Percentiles rank a stretch among this genome's conserved stretches.
Conservation (phyloP, 495 filamentous ascomycete species). For the Clohesyomyces aquaticus region DNA sequence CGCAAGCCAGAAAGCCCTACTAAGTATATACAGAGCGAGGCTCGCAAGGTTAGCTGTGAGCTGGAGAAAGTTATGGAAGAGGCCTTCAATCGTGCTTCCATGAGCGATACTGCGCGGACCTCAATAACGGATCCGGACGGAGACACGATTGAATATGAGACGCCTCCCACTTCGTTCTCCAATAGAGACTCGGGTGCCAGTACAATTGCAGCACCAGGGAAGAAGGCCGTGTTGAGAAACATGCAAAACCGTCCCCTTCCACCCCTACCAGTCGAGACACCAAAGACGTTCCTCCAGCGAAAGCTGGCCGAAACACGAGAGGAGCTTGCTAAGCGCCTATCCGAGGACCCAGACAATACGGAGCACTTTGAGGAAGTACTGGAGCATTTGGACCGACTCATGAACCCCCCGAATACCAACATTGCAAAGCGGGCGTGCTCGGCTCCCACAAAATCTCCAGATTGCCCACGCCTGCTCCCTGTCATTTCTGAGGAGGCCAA, state of each 20-base stretch:
- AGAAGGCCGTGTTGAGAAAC: constrained; percentile 19
- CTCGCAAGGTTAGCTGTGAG: constrained; percentile 67
- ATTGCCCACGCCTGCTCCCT: constrained; percentile 42
- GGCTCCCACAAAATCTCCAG: constrained; percentile 52
- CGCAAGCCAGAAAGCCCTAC: constrained; percentile 52
- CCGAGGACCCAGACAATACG: constrained; percentile 36
- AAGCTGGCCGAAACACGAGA: constrained; percentile 63
- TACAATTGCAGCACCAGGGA: constrained; percentile 23
- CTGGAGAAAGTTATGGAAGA: constrained; percentile 73
- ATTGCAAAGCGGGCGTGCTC: constrained; percentile 54
- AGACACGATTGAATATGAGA: constrained; percentile 45
- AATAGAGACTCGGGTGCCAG: constrained; percentile 56
- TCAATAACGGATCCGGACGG: constrained; percentile 49
- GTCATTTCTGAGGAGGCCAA: constrained; percentile 47
- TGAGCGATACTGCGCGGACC: constrained; percentile 53
- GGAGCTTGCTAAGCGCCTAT: constrained; percentile 53
- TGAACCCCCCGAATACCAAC: constrained; percentile 37
- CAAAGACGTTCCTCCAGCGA: constrained; percentile 54
- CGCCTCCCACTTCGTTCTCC: constrained; percentile 49
- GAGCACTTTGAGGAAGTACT: constrained; percentile 63
- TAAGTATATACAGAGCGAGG: constrained; percentile 62
- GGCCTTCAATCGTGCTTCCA: constrained; percentile 76
- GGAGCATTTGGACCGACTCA: constrained; percentile 63
- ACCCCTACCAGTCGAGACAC: constrained; percentile 47
- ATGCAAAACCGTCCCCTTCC: constrained; percentile 42